A percentile compares a stretch with the other conserved stretches of the same genome.
These are phyloP conservation scores for Exophiala bonariae DNA, from an alignment of 2,329 filamentous ascomycete genomes.

Conservation along the genomic window DNA sequence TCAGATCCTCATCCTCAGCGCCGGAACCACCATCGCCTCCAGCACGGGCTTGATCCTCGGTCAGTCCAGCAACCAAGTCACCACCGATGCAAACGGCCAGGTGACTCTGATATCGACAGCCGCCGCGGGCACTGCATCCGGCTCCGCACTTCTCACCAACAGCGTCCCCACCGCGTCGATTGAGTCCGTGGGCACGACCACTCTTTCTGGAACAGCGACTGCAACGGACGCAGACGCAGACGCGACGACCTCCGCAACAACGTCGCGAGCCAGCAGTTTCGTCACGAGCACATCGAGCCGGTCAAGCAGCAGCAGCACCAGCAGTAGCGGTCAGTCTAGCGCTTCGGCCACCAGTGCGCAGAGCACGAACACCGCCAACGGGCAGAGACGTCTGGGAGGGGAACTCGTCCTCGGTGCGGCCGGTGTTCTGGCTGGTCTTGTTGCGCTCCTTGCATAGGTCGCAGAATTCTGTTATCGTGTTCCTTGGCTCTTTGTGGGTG, in stretches of 20 bases:
- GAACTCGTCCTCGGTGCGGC: slow-evolving; percentile 12
- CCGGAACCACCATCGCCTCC: slow-evolving; percentile 6
- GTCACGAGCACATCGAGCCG: slow-evolving; percentile 5
- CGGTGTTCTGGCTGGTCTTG: slow-evolving; percentile 13
- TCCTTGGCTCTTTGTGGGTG: neutral
- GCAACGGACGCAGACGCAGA: neutral
- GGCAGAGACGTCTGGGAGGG: slow-evolving; percentile 3
- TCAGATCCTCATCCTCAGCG: slow-evolving; percentile 3
- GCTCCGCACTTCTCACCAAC: neutral
- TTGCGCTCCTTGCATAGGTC: slow-evolving; percentile 14
- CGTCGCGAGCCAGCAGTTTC: slow-evolving; percentile 4
- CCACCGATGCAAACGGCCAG: slow-evolving; percentile 4
- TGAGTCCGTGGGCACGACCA: slow-evolving; percentile 3
- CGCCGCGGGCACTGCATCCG: neutral
- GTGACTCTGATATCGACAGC: slow-evolving; percentile 9
- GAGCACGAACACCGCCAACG: slow-evolving; percentile 15
- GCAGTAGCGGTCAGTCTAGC: neutral
- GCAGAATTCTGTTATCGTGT: neutral
- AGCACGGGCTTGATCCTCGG: slow-evolving; percentile 5
- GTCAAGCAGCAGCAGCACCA: neutral
- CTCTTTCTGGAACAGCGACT: slow-evolving; percentile 2
- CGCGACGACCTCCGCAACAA: too few relatives aligned
- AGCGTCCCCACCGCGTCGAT: slow-evolving; percentile 7
- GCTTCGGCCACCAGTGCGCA: slow-evolving; percentile 3
- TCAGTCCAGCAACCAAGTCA: slow-evolving; percentile 1